A percentile compares a stretch with the other conserved stretches of the same genome.
Evolutionary conservation across 1,284 basidiomycete species (phyloP).

Genomic region (Ceratobasidium sp.): DNA sequence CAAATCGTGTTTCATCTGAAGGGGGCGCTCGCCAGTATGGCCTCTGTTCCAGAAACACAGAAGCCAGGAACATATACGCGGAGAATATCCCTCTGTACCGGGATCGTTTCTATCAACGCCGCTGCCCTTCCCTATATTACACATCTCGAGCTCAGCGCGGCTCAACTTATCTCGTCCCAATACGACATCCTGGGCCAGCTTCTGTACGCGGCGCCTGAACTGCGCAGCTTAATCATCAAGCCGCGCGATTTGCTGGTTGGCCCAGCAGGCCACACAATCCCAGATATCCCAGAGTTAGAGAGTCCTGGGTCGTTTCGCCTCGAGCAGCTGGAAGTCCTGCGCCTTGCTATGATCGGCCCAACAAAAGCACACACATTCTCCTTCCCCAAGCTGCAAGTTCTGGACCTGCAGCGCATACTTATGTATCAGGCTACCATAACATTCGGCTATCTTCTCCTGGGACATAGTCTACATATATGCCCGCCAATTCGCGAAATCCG

Average conservation of each 20-base stretch:
- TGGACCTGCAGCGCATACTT: slow-evolving; percentile 10
- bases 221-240: slow-evolving; percentile 12
- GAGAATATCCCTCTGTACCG: background rate
- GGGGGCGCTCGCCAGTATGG: too few relatives aligned
- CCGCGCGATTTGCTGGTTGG: background rate
- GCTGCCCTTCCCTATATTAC: background rate
- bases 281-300: background rate
- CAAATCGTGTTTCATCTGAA: too few relatives aligned
- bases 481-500: slow-evolving; percentile 20
- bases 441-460: background rate
- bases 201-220: background rate
- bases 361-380: background rate
- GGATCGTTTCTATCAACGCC: background rate
- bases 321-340: slow-evolving; percentile 6
- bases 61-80: background rate
- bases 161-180: slow-evolving; percentile 5
- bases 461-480: background rate
- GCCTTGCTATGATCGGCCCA: slow-evolving; percentile 2
- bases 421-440: background rate
- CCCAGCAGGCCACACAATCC: background rate
- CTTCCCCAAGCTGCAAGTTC: slow-evolving; percentile 15
- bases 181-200: background rate
- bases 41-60: background rate
- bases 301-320: background rate
- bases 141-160: background rate